These are phyloP conservation scores for Anthostomella pinea DNA, from an alignment of 2,329 filamentous ascomycete genomes.

Conservation along the genomic window DNA sequence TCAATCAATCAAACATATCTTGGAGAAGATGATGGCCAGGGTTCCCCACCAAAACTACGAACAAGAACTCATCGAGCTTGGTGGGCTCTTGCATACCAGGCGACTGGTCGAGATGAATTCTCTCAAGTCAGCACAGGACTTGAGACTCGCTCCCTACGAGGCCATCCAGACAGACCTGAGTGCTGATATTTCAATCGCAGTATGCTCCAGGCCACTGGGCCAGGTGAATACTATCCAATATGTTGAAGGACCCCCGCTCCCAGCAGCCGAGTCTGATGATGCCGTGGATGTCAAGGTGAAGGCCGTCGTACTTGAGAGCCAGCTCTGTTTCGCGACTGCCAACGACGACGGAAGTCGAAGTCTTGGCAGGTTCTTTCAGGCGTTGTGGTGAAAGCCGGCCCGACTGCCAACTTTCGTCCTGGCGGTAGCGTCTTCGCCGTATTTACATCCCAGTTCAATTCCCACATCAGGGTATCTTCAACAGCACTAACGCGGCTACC, in stretches of 20 bases:
- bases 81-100: conserved; percentile 7
- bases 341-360: conserved; percentile 1
- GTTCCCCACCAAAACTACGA: conserved; percentile 7
- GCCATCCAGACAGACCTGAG: background rate
- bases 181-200: conserved; percentile 2
- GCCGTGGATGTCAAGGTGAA: background rate
- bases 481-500: background rate
- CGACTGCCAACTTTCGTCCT: background rate
- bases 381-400: conserved; percentile 1
- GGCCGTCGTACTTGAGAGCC: background rate
- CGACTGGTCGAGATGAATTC: conserved; percentile 9
- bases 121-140: conserved; percentile 3
- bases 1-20: too few species aligned
- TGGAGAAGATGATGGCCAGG: conserved; percentile 3
- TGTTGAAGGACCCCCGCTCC: background rate
- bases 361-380: conserved; percentile 2
- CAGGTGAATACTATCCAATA: background rate
- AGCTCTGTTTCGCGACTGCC: too few species aligned
- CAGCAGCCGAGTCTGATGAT: background rate
- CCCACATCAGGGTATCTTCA: conserved; percentile 1
- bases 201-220: background rate
- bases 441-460: conserved; percentile 1
- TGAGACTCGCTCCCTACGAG: conserved; percentile 2
- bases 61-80: conserved; percentile 13
- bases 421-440: conserved; percentile 5